phyloP scores from a whole-genome alignment of 257 asterid species.

The Agastache rugosa region DNA sequence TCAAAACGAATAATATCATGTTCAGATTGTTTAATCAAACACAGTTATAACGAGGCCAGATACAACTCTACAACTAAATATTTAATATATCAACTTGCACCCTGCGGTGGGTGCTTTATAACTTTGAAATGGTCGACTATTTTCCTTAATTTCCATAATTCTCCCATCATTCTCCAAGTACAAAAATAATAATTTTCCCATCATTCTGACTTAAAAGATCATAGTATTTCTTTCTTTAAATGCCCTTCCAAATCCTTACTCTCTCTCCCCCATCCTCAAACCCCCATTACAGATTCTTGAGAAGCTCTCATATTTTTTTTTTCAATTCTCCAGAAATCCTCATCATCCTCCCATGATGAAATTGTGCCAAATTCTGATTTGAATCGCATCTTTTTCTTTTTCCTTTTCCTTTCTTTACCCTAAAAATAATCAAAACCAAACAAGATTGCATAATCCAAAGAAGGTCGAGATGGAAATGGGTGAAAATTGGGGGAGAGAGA shows the following conservation, averaged over 20 bases:
- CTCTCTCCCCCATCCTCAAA: background rate
- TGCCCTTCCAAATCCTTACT: background rate
- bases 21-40: no score
- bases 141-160: background rate
- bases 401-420: no score
- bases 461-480: conserved; percentile 27
- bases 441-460: background rate
- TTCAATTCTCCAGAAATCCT: background rate
- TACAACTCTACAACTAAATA: no score
- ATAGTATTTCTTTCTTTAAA: background rate
- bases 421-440: background rate
- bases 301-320: no score
- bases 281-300: no score
- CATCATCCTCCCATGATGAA: no score
- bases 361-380: no score
- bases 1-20: background rate
- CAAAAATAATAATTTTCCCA: no score
- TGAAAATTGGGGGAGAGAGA: conserved; percentile 28
- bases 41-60: no score
- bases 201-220: no score
- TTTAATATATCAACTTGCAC: background rate
- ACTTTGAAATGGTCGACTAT: conserved; percentile 21
- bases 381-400: no score
- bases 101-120: background rate
- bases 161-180: no score